Evolutionary conservation across 345 rosid genomes (phyloP).

Genomic region (Aurinia saxatilis): DNA sequence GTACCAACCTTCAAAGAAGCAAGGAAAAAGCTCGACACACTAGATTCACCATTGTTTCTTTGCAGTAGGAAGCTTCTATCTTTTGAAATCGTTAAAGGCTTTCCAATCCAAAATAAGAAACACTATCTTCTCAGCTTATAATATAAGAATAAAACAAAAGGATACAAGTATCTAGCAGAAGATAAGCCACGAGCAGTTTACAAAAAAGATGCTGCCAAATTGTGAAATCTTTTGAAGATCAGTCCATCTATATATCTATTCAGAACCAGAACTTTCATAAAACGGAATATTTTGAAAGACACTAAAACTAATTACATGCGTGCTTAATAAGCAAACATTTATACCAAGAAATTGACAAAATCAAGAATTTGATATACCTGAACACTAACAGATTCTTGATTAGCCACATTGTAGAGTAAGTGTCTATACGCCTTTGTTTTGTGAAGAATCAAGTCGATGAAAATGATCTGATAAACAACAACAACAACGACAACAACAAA

Average conservation of each 20-base stretch:
- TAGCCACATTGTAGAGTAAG: constrained; percentile 59
- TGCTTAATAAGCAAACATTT: no score
- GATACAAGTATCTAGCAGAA: constrained; percentile 86
- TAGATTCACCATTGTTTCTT: constrained; percentile 35
- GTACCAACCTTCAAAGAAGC: constrained; percentile 10
- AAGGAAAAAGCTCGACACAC: constrained; percentile 30
- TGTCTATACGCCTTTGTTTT: constrained; percentile 70
- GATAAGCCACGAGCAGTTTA: constrained; percentile 49
- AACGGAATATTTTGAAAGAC: no score
- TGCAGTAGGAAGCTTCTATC: constrained; percentile 51
- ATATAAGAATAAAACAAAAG: constrained; percentile 10
- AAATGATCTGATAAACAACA: constrained; percentile 52
- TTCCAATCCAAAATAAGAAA: background rate
- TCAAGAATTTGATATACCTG: constrained; percentile 35
- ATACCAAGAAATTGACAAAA: background rate
- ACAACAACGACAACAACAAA: no score
- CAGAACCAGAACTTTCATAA: no score
- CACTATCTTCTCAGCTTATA: background rate
- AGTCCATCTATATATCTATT: no score
- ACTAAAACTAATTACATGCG: no score
- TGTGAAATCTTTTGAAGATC: constrained; percentile 9
- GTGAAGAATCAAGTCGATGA: constrained; percentile 85
- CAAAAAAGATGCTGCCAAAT: constrained; percentile 57
- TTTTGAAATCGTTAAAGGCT: constrained; percentile 39
- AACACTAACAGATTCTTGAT: constrained; percentile 32